Conservation (phyloP, 768 basidiomycete species). For the Tulasnella sp. region DNA sequence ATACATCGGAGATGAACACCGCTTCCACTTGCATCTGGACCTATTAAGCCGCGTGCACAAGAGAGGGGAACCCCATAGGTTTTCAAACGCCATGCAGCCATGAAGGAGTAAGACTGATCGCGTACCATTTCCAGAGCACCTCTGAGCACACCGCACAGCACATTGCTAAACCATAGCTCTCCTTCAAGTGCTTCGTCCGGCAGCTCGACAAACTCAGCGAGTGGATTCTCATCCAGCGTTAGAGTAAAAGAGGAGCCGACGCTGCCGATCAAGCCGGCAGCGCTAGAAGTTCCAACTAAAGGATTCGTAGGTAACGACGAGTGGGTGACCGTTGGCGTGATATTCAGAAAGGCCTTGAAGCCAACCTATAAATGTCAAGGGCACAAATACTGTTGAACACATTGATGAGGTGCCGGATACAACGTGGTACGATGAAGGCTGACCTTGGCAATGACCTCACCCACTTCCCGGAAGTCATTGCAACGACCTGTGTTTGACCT, state of each 20-base stretch:
- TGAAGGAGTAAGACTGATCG: conserved; percentile 8
- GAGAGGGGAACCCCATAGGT: not conserved
- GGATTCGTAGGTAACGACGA: conserved; percentile 27
- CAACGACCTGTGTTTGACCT: conserved; percentile 87
- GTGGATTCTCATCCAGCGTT: conserved; percentile 88
- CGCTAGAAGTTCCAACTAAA: not conserved
- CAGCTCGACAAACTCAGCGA: conserved; percentile 94
- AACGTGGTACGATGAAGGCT: conserved; percentile 19
- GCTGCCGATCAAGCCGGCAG: not conserved
- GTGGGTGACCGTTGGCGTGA: conserved; percentile 74
- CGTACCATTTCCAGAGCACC: conserved; percentile 94
- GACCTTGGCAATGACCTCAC: conserved; percentile 92
- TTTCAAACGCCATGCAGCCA: not conserved
- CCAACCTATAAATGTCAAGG: conserved; percentile 62
- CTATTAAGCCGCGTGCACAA: conserved; percentile 31
- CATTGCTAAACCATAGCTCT: conserved; percentile 94
- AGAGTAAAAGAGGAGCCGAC: conserved; percentile 47
- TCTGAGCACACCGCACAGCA: conserved; percentile 84
- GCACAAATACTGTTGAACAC: not conserved
- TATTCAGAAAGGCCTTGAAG: conserved; percentile 94
- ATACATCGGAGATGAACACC: conserved; percentile 77
- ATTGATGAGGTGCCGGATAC: not conserved
- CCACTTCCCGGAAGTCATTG: conserved; percentile 85
- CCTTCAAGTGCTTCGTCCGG: conserved; percentile 88
- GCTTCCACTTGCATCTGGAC: conserved; percentile 93